These are phyloP conservation scores for Pisolithus tinctorius DNA, from an alignment of 768 basidiomycete genomes.

Conservation along the genomic window DNA sequence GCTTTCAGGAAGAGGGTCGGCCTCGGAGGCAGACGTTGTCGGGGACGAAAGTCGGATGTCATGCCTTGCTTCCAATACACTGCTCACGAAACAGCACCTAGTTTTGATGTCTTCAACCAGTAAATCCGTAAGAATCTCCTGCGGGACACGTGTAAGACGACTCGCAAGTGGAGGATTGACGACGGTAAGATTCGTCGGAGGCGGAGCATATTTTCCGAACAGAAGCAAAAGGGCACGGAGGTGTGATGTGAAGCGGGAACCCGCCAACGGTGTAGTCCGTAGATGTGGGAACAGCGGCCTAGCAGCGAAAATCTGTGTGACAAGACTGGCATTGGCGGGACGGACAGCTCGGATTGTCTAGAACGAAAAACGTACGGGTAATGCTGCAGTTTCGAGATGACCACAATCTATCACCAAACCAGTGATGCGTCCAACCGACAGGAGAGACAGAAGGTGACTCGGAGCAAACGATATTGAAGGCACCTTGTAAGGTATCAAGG, in stretches of 20 bases:
- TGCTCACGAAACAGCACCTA: slow-evolving; percentile 83
- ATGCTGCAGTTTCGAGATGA: slow-evolving; percentile 79
- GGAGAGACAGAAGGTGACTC: slow-evolving; percentile 76
- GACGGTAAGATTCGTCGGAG: slow-evolving; percentile 63
- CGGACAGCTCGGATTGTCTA: background rate
- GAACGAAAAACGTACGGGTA: slow-evolving; percentile 57
- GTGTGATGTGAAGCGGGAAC: slow-evolving; percentile 72
- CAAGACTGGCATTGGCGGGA: slow-evolving; percentile 1
- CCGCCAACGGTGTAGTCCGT: slow-evolving; percentile 82
- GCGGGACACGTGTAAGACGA: slow-evolving; percentile 62
- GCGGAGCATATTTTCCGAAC: slow-evolving; percentile 82
- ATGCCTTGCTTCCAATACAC: slow-evolving; percentile 37
- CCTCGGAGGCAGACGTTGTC: slow-evolving; percentile 26
- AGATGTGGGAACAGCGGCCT: slow-evolving; percentile 81
- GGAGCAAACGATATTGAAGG: slow-evolving; percentile 93
- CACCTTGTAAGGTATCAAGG: slow-evolving; percentile 44
- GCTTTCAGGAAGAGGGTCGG: slow-evolving; percentile 39
- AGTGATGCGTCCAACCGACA: slow-evolving; percentile 84
- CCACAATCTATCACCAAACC: slow-evolving; percentile 93
- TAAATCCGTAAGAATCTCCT: slow-evolving; percentile 69
- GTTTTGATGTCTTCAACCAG: slow-evolving; percentile 90
- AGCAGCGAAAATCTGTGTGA: slow-evolving; percentile 77
- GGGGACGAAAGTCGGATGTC: slow-evolving; percentile 27
- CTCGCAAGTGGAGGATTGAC: slow-evolving; percentile 57
- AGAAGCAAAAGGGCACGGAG: slow-evolving; percentile 75